Evolutionary conservation across 2,329 filamentous ascomycete species (phyloP).

Genomic region (Colletotrichum abscissum): DNA sequence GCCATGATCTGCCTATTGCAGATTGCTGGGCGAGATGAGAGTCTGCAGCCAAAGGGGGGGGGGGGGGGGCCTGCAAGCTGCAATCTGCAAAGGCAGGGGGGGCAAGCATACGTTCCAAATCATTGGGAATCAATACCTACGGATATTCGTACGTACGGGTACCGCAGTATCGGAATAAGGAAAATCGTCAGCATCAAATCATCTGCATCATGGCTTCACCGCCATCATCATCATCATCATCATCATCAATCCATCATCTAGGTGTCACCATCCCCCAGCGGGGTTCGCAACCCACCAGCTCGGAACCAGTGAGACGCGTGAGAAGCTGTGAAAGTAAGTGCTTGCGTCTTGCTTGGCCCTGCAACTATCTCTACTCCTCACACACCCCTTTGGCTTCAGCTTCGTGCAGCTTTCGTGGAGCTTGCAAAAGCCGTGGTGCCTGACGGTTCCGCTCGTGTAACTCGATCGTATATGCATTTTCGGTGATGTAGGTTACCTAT

Average conservation of each 20-base stretch:
- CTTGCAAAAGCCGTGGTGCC: background rate
- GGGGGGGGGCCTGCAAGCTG: background rate
- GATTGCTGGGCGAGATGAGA: conserved; percentile 11
- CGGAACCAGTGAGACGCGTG: background rate
- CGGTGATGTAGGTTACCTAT: background rate
- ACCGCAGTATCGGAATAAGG: background rate
- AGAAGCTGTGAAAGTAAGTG: background rate
- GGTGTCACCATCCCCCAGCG: background rate
- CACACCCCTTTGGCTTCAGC: background rate
- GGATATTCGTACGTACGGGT: too few relatives aligned
- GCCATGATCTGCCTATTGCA: conserved; percentile 4
- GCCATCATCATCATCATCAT: background rate
- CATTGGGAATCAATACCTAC: background rate
- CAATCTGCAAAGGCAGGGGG: background rate
- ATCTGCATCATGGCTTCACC: background rate
- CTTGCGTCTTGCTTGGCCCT: background rate
- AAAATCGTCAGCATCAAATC: background rate
- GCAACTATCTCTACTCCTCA: background rate
- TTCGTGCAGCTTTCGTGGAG: background rate
- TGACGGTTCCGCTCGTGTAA: background rate
- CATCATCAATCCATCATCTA: background rate
- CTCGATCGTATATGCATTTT: background rate
- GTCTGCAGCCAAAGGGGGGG: background rate
- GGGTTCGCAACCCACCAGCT: background rate
- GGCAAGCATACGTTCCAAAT: background rate